Base-by-base conservation (phyloP, 2,329 filamentous ascomycete genomes). In the Thelonectria olida region DNA sequence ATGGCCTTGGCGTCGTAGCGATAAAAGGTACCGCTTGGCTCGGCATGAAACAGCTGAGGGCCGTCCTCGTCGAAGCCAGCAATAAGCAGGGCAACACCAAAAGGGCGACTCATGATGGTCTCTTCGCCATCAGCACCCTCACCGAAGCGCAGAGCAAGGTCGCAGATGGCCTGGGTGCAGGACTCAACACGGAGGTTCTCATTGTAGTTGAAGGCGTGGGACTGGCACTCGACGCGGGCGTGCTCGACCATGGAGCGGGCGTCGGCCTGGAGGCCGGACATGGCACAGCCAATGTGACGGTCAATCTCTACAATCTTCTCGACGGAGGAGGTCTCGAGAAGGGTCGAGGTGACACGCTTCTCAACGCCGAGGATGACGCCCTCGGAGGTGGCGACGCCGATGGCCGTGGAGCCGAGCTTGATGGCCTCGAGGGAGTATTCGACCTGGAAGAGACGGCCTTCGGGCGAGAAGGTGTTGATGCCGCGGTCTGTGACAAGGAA, bases 231-330 rank as follows among this genome's bases (percentile, higher is more conserved):
- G 76, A 99, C 95, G 73, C 95, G 93, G 72, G 96, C 96, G 81
- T 99, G 96, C 84, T 99, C 96, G 67, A 99, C 89, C 91, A 99
- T 97, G 81, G 92, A 96, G 75, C 96, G 91, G 66, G 96, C 96
- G 79, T 99, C 96, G 74, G 96, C 96, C 85, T 99, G 96, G 67
- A 99, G 88, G 47, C 96, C 96, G 36, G 92, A 96, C 94, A 99
- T 99, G 82, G 96, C 96, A 82, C 96, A 98, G 74, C 96, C 96
- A 73, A 99, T 97, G 84, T 99, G 96, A 77, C 92, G 89, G 84
- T 99, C 96, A 79, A 99, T 98, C 80, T 99, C 96, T 79, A 99
- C 95, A 74, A 99, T 98, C 88, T 99, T 99, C 82, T 99, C 96
- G 74, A 99, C 96, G 39, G 94, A 97, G 47, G 92, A 97, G 28